A percentile compares a stretch with the other conserved stretches of the same genome.
phyloP scores from a whole-genome alignment of 2,329 filamentous ascomycete genomes.

The Paecilomyces formosus region DNA sequence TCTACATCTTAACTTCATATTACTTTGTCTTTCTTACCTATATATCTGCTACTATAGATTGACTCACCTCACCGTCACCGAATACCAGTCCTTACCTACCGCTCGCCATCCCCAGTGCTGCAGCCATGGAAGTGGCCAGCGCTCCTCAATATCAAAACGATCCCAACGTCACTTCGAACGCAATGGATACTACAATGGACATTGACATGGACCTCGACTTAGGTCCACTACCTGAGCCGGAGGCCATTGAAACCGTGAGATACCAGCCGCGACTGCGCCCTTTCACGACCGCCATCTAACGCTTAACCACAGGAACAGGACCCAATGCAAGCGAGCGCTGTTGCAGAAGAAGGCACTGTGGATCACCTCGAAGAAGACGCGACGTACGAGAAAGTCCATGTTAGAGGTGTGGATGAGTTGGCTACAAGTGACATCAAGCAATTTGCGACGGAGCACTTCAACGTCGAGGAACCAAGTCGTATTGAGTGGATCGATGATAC shows the following conservation, averaged over 20 bases:
- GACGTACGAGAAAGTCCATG: slow-evolving; percentile 61
- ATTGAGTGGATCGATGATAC: slow-evolving; percentile 95
- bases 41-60: background rate
- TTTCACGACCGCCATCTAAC: background rate
- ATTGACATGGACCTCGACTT: slow-evolving; percentile 65
- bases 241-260: slow-evolving; percentile 26
- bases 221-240: slow-evolving; percentile 40
- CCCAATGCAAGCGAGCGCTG: slow-evolving; percentile 7
- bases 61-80: background rate
- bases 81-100: background rate
- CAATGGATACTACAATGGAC: slow-evolving; percentile 48
- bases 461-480: slow-evolving; percentile 46
- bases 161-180: slow-evolving; percentile 4
- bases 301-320: slow-evolving; percentile 12
- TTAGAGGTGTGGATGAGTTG: slow-evolving; percentile 75
- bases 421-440: slow-evolving; percentile 71
- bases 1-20: background rate
- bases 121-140: slow-evolving; percentile 13
- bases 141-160: slow-evolving; percentile 7
- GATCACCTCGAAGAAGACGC: slow-evolving; percentile 26
- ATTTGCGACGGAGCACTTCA: slow-evolving; percentile 64
- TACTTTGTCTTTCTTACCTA: background rate
- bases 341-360: slow-evolving; percentile 12
- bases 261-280: background rate
- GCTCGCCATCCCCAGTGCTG: background rate